Evolutionary conservation across 169 alveolate species (phyloP).

Genomic region (Babesia caballi): DNA sequence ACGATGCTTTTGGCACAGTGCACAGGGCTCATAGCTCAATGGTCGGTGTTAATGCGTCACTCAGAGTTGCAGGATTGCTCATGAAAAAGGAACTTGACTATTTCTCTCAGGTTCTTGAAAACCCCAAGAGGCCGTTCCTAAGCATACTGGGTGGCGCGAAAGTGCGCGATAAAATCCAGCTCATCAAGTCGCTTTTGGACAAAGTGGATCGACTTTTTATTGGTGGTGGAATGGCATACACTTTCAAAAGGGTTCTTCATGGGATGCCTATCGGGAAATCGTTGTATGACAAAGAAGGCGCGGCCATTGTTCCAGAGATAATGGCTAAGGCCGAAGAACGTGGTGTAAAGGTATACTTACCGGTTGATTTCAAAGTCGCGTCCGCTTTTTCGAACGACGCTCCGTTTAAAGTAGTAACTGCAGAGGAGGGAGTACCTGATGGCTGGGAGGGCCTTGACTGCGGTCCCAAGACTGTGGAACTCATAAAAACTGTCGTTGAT

Average conservation of each 20-base stretch:
- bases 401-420: constrained; percentile 77
- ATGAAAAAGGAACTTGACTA: constrained; percentile 94
- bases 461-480: constrained; percentile 91
- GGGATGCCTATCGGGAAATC: constrained; percentile 90
- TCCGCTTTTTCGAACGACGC: constrained; percentile 89
- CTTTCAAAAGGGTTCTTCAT: constrained; percentile 89
- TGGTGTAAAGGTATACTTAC: constrained; percentile 91
- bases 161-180: constrained; percentile 95
- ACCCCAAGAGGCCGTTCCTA: constrained; percentile 91
- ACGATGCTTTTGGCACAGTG: constrained; percentile 98
- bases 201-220: constrained; percentile 93
- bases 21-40: constrained; percentile 97
- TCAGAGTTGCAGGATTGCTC: constrained; percentile 92
- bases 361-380: constrained; percentile 91
- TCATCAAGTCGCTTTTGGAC: constrained; percentile 89
- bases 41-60: constrained; percentile 89
- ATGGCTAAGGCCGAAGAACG: constrained; percentile 89
- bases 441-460: constrained; percentile 97
- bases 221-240: constrained; percentile 99
- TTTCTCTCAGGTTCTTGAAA: constrained; percentile 92
- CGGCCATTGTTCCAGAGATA: constrained; percentile 90
- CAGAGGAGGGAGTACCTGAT: constrained; percentile 89
- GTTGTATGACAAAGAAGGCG: constrained; percentile 95
- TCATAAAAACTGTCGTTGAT: constrained; percentile 74
- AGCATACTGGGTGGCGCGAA: constrained; percentile 98